A percentile compares a stretch with the other conserved stretches of the same genome.
Evolutionary conservation across 805 yeast genomes (phyloP).

Genomic region (Wickerhamiella domercqiae): DNA sequence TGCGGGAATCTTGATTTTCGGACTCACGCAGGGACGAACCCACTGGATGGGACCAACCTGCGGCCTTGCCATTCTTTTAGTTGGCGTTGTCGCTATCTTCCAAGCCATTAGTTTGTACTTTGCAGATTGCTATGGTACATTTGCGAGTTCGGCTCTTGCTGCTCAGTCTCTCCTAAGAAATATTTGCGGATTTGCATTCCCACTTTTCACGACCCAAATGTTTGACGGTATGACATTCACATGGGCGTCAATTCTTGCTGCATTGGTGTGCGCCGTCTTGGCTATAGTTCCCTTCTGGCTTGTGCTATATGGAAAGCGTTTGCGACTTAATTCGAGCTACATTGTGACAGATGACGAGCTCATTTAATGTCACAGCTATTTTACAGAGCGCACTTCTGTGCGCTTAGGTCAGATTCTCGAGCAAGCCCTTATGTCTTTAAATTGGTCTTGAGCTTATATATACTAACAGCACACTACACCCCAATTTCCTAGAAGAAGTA

Average conservation of each 20-base stretch:
- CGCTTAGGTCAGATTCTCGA: too few species aligned
- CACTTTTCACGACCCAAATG: slow-evolving; percentile 76
- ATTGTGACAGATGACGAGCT: slow-evolving; percentile 9
- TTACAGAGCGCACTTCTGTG: too few species aligned
- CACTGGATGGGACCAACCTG: slow-evolving; percentile 12
- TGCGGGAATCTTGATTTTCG: slow-evolving; percentile 10
- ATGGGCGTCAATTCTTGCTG: slow-evolving; percentile 41
- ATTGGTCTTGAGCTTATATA: too few species aligned
- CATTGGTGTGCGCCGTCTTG: slow-evolving; percentile 8
- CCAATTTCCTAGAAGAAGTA: too few species aligned
- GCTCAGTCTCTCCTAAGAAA: slow-evolving; percentile 73
- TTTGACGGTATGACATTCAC: slow-evolving; percentile 36
- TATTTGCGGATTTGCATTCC: slow-evolving; percentile 59
- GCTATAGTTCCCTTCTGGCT: slow-evolving; percentile 13
- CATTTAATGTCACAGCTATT: too few species aligned
- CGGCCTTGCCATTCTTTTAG: slow-evolving; percentile 28
- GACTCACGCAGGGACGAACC: slow-evolving; percentile 9
- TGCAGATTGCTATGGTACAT: slow-evolving; percentile 12
- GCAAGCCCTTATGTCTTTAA: too few species aligned
- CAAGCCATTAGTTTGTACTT: slow-evolving; percentile 26
- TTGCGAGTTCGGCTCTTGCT: slow-evolving; percentile 73
- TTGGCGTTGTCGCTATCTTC: slow-evolving; percentile 24
- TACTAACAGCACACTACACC: too few species aligned
- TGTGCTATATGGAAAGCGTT: slow-evolving; percentile 6
- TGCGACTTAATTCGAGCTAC: slow-evolving; percentile 6